Evolutionary conservation across 1,284 basidiomycete genomes (phyloP).

Genomic region (Leccinum solheimii): DNA sequence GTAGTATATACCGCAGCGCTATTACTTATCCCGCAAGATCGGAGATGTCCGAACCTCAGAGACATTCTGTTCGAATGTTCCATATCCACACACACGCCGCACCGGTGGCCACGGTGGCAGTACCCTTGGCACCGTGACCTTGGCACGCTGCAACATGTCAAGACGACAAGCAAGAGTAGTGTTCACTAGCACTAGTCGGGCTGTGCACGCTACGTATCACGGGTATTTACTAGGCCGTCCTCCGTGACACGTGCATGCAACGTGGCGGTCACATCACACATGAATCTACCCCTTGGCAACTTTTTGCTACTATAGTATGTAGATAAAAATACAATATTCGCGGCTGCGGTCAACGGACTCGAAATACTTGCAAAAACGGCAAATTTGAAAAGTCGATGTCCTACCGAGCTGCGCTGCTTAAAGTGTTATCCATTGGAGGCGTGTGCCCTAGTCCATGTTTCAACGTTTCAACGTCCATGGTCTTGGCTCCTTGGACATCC

Average conservation of each 20-base stretch:
- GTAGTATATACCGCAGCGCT: not conserved
- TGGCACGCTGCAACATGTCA: not conserved
- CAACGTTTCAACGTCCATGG: not conserved
- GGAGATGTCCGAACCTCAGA: conserved; percentile 21
- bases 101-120: not conserved
- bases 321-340: no score
- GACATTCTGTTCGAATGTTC: conserved; percentile 32
- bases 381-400: no score
- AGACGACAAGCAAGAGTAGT: not conserved
- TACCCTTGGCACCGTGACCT: not conserved
- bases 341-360: no score
- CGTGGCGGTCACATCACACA: not conserved
- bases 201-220: not conserved
- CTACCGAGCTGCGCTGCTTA: no score
- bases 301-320: no score
- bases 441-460: not conserved
- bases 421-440: not conserved
- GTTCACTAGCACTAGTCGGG: not conserved
- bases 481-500: not conserved
- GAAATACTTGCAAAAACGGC: no score
- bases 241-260: not conserved
- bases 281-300: not conserved
- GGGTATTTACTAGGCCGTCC: not conserved
- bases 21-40: not conserved
- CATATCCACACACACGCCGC: conserved; percentile 23